phyloP scores from a whole-genome alignment of 2,329 filamentous ascomycete genomes.

The Alternaria triticimaculans region DNA sequence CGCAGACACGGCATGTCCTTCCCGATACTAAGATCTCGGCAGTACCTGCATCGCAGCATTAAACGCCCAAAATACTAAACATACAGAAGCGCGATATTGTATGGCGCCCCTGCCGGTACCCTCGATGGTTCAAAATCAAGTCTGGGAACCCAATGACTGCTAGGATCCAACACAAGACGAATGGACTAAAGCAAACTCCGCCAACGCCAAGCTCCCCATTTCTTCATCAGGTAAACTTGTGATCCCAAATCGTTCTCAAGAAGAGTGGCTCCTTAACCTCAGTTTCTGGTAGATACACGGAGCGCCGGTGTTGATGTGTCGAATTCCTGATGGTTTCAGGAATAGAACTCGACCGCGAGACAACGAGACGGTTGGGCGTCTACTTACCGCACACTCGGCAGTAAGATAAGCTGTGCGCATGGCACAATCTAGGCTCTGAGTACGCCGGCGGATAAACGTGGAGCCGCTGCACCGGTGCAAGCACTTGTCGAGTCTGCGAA shows the following conservation, averaged over 20 bases:
- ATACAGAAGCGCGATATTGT: not conserved
- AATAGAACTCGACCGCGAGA: not conserved
- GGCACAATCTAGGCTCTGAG: slow-evolving; percentile 12
- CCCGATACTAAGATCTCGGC: not conserved
- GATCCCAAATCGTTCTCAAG: not conserved
- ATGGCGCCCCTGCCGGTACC: no score
- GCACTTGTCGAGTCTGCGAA: not conserved
- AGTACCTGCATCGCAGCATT: not conserved
- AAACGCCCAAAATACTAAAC: not conserved
- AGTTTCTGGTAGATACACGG: not conserved
- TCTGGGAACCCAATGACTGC: not conserved
- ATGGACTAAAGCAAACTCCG: not conserved
- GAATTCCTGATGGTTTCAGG: not conserved
- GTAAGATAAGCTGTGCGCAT: slow-evolving; percentile 18
- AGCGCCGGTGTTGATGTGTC: not conserved
- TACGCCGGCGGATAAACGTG: slow-evolving; percentile 17
- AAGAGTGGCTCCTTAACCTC: not conserved
- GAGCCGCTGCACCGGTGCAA: not conserved
- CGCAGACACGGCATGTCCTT: not conserved
- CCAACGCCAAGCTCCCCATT: not conserved
- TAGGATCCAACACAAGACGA: not conserved
- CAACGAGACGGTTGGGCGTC: not conserved
- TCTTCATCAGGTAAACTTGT: not conserved
- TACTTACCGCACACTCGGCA: slow-evolving; percentile 20
- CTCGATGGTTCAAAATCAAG: not conserved